These are phyloP conservation scores for Rhodotorula sp. DNA, from an alignment of 1,284 basidiomycete species.

Conservation along the genomic window DNA sequence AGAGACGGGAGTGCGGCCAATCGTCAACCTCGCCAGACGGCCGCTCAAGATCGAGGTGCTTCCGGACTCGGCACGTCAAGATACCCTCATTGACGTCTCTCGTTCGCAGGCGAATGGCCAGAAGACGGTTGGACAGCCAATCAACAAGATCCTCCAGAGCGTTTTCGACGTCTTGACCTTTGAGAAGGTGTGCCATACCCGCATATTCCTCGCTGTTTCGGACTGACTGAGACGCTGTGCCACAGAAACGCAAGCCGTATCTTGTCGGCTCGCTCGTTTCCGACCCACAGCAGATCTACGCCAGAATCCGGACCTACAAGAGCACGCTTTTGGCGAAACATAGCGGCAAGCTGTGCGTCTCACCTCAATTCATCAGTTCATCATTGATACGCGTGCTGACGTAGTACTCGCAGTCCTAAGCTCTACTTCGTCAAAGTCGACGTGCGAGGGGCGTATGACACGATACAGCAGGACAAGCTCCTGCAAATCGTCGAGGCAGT, in stretches of 20 bases:
- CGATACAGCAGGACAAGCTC: slow-evolving; percentile 84
- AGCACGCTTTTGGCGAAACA: slow-evolving; percentile 54
- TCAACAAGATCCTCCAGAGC: slow-evolving; percentile 80
- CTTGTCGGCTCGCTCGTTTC: slow-evolving; percentile 76
- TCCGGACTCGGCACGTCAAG: neutral
- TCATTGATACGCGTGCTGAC: too few relatives aligned
- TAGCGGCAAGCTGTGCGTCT: slow-evolving; percentile 60
- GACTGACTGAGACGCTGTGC: neutral
- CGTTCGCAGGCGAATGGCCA: slow-evolving; percentile 6
- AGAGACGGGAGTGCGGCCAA: slow-evolving; percentile 88
- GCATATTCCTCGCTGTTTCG: neutral
- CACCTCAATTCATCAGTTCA: too few relatives aligned
- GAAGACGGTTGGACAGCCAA: slow-evolving; percentile 57
- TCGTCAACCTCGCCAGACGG: slow-evolving; percentile 82
- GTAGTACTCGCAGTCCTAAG: slow-evolving; percentile 61
- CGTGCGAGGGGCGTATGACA: slow-evolving; percentile 93
- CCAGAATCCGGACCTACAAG: slow-evolving; percentile 70
- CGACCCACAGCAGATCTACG: slow-evolving; percentile 77
- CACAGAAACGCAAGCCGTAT: slow-evolving; percentile 63
- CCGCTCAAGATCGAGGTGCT: slow-evolving; percentile 48
- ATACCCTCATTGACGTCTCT: too few relatives aligned
- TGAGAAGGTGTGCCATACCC: slow-evolving; percentile 63
- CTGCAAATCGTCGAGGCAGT: slow-evolving; percentile 71
- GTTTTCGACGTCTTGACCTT: slow-evolving; percentile 81
- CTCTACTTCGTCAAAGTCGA: slow-evolving; percentile 96